Evolutionary conservation across 2,329 filamentous ascomycete genomes (phyloP), one percentile per base, ranked within the genome.

Genomic region (Polychaeton citri): DNA sequence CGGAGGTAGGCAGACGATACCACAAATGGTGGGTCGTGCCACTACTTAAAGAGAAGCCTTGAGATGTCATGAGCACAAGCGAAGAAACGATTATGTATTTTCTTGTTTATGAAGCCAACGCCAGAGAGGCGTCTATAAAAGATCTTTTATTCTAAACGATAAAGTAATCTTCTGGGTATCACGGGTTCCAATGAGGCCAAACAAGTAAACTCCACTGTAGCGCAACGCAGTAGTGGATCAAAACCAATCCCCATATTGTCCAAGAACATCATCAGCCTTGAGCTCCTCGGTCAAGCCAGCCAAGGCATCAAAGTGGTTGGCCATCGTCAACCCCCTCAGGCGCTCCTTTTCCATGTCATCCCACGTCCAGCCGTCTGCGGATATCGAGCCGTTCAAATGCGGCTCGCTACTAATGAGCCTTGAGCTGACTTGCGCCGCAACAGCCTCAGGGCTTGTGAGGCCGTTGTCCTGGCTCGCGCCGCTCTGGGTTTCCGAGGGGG

Each of bases 341-440:
- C 74, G 60, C 53, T 77, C 71, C 39, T 62, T 57, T 45, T 79
- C 73, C 40, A 79, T 71, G 15, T 63, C 59, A 37, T 74, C 66
- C 73, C 73, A 79, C 3, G 65, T 67, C 73, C 73, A 77, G 19
- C 65, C 62, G 3, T 62, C 59, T 52, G 55, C 49, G n/a, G 21
- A 35, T 6, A 38, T 43, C 0, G 46, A 46, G 17, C 36, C 45
- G 6, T 30, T 24, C 18, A n/a, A 18, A n/a, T 10, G 19, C 4
- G 19, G 34, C 13, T 28, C 20, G 9, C 10, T 8, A 19, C 44
- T 9, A 18, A 45, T 38, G 13, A 53, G 41, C 35, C 50, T 50
- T 28, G 47, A 40, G 43, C 44, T 45, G 6, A 53, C 41, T 44
- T 52, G 43, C 12, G 43, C 39, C 10, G 44, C 50, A 8, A 50